These are phyloP conservation scores for Talaromyces stipitatus DNA, from an alignment of 495 filamentous ascomycete species.

Conservation along the genomic window DNA sequence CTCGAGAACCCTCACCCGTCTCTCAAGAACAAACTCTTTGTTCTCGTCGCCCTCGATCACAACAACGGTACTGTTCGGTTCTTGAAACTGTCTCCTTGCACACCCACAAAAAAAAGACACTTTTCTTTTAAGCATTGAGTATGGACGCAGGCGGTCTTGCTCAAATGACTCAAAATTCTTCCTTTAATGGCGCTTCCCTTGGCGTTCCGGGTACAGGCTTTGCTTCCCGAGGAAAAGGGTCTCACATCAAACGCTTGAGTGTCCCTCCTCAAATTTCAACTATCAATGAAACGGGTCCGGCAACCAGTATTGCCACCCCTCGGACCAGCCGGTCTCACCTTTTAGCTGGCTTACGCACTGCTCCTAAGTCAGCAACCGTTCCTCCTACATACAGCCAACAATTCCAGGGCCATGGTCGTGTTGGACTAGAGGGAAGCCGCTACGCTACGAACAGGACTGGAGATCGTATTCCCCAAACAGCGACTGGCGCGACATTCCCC, in stretches of 20 bases:
- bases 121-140: slow-evolving; percentile 47
- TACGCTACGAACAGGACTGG: slow-evolving; percentile 32
- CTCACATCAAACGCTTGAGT: slow-evolving; percentile 77
- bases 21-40: not conserved
- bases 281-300: slow-evolving; percentile 58
- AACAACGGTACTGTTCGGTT: slow-evolving; percentile 1
- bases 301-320: slow-evolving; percentile 55
- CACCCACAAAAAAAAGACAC: too few relatives aligned
- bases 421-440: slow-evolving; percentile 37
- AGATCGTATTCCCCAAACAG: slow-evolving; percentile 54
- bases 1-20: not conserved
- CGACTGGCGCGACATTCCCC: slow-evolving; percentile 51
- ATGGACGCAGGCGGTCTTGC: slow-evolving; percentile 99
- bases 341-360: slow-evolving; percentile 86
- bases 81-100: slow-evolving; percentile 11
- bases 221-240: slow-evolving; percentile 73
- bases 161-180: slow-evolving; percentile 93
- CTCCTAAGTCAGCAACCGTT: slow-evolving; percentile 76
- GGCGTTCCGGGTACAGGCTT: slow-evolving; percentile 71
- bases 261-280: slow-evolving; percentile 53
- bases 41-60: not conserved
- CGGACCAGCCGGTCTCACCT: slow-evolving; percentile 92
- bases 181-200: slow-evolving; percentile 54
- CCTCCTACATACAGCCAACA: slow-evolving; percentile 52
- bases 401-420: slow-evolving; percentile 12